A percentile compares a stretch with the other conserved stretches of the same genome.
phyloP scores from a whole-genome alignment of 176 grass and related monocot genomes.

The Otatea glauca region DNA sequence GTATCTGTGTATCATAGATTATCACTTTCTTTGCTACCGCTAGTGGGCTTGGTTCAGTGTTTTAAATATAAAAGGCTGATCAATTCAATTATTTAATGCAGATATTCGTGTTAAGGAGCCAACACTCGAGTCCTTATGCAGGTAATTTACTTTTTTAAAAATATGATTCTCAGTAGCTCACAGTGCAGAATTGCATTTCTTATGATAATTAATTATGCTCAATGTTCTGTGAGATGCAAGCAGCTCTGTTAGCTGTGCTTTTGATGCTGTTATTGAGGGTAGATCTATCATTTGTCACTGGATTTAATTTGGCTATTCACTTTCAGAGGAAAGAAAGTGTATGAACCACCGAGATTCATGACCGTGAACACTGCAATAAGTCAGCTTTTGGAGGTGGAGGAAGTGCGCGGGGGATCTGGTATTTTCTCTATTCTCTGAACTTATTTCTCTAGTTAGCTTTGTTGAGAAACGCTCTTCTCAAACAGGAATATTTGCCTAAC shows the following conservation, averaged over 20 bases:
- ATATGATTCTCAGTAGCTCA: background rate
- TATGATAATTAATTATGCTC: background rate
- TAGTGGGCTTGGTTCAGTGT: background rate
- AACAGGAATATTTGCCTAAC: background rate
- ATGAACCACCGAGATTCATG: constrained; percentile 94
- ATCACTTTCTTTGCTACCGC: background rate
- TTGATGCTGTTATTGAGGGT: background rate
- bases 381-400: constrained; percentile 92
- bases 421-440: constrained; percentile 1
- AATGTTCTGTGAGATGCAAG: background rate
- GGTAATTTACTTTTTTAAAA: constrained; percentile 35
- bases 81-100: constrained; percentile 35
- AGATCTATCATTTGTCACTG: background rate
- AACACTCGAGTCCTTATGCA: constrained; percentile 90
- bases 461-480: background rate
- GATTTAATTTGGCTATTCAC: constrained; percentile 27
- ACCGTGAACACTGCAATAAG: constrained; percentile 86
- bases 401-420: constrained; percentile 60
- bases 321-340: constrained; percentile 88
- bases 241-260: background rate
- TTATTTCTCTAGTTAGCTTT: background rate
- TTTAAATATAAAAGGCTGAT: background rate
- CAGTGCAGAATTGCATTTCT: background rate
- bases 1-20: background rate
- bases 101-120: constrained; percentile 98